Conservation (phyloP, 1,139 yeast genomes). For the Protomyces inundatus region DNA sequence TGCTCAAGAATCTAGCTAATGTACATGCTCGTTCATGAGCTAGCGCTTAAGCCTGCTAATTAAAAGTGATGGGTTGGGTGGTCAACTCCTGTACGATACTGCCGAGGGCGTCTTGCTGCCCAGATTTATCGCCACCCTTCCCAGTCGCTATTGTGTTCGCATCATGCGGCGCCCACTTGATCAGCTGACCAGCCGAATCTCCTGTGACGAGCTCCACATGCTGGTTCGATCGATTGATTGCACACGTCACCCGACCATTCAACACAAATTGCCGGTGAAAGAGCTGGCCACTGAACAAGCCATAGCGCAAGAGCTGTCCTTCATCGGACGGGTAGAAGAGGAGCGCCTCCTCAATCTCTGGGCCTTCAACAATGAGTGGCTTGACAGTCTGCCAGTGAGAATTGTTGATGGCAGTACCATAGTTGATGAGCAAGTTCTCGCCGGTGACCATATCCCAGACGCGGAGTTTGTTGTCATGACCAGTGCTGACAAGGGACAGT, state of each 20-base stretch:
- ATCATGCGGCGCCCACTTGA: conserved; percentile 1
- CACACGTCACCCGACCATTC: conserved; percentile 22
- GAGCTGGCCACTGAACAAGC: conserved; percentile 60
- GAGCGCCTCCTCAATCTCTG: conserved; percentile 48
- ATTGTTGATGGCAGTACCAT: conserved; percentile 73
- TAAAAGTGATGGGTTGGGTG: conserved; percentile 6
- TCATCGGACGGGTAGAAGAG: conserved; percentile 70
- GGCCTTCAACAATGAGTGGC: conserved; percentile 41
- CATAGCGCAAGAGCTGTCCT: conserved; percentile 66
- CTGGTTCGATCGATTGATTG: conserved; percentile 9
- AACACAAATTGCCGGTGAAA: conserved; percentile 43
- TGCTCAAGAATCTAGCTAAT: too few relatives aligned
- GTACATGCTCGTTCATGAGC: too few relatives aligned
- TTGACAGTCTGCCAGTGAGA: conserved; percentile 46
- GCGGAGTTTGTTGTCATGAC: conserved; percentile 69
- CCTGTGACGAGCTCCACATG: conserved; percentile 16
- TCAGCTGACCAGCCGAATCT: conserved; percentile 15
- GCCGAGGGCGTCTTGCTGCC: not conserved
- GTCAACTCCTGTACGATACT: not conserved
- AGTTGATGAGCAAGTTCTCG: conserved; percentile 60
- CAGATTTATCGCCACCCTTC: not conserved
- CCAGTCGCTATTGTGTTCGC: not conserved
- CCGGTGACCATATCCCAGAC: conserved; percentile 63
- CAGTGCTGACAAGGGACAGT: conserved; percentile 54
- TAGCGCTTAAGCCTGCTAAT: not conserved